These are phyloP conservation scores for Tolypocladium ophioglossoides DNA, from an alignment of 2,329 filamentous ascomycete genomes.

Conservation along the genomic window DNA sequence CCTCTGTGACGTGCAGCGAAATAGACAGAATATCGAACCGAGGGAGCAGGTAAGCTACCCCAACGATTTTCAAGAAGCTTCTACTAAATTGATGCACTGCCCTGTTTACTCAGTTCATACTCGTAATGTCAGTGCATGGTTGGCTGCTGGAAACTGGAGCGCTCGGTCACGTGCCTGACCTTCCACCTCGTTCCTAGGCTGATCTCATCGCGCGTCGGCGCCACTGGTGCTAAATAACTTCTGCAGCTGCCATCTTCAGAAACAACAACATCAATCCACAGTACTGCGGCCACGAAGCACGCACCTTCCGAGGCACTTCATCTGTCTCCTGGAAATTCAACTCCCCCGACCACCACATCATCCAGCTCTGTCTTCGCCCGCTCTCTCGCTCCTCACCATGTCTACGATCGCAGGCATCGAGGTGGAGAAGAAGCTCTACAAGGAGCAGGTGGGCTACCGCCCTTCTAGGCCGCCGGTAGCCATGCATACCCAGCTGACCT, in stretches of 20 bases:
- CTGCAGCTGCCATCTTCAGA: neutral
- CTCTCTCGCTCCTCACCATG: slow-evolving; percentile 10
- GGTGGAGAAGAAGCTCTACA: slow-evolving; percentile 42
- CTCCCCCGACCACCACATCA: neutral
- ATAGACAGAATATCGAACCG: neutral
- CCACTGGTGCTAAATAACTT: neutral
- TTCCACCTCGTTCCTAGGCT: neutral
- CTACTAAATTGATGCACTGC: neutral
- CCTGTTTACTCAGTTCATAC: neutral
- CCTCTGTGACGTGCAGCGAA: neutral
- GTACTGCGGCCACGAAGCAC: neutral
- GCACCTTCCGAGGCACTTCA: neutral
- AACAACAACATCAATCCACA: neutral
- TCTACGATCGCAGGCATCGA: slow-evolving; percentile 31
- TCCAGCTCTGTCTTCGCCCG: neutral
- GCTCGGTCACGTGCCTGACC: neutral
- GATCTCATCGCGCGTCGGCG: neutral
- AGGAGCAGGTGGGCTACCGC: slow-evolving; percentile 39
- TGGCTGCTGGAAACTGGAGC: neutral
- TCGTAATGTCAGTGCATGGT: neutral
- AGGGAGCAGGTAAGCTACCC: neutral
- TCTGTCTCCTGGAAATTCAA: neutral
- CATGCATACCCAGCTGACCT: slow-evolving; percentile 7
- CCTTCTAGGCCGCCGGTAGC: neutral
- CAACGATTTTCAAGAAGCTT: too few species aligned